These are phyloP conservation scores for Lyophyllum atratum DNA, from an alignment of 768 basidiomycete species.

Conservation along the genomic window DNA sequence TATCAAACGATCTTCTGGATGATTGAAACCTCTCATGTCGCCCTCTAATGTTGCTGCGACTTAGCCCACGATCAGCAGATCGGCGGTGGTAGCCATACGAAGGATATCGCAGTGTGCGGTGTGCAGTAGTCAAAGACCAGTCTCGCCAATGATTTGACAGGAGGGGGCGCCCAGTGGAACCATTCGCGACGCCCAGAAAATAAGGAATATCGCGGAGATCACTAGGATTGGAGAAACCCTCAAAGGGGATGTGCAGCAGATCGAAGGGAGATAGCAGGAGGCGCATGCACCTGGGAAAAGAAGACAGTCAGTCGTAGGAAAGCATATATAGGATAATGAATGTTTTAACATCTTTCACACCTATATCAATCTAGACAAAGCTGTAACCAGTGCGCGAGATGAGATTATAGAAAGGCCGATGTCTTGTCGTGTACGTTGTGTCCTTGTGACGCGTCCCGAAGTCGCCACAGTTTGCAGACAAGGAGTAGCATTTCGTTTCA, in stretches of 20 bases:
- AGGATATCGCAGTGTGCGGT: too few species aligned
- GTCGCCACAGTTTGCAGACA: background rate
- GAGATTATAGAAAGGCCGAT: background rate
- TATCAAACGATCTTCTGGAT: too few species aligned
- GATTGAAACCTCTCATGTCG: too few species aligned
- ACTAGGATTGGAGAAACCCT: background rate
- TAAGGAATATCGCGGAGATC: background rate
- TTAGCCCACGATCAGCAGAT: background rate
- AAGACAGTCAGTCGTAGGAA: background rate
- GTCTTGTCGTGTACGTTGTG: background rate
- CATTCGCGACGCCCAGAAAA: background rate
- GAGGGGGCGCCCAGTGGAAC: background rate
- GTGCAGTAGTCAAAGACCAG: background rate
- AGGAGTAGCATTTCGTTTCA: background rate
- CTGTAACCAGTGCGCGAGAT: background rate
- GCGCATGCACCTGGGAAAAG: background rate
- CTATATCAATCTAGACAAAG: background rate
- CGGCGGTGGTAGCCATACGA: too few species aligned
- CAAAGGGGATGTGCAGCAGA: background rate
- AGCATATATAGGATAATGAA: background rate
- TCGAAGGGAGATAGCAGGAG: background rate
- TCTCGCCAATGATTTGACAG: background rate
- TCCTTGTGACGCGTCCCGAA: background rate
- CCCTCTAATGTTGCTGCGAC: too few species aligned
- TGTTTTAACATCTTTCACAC: background rate